Evolutionary conservation across 495 filamentous ascomycete genomes (phyloP).

Genomic region (Penicillium bialowiezense): DNA sequence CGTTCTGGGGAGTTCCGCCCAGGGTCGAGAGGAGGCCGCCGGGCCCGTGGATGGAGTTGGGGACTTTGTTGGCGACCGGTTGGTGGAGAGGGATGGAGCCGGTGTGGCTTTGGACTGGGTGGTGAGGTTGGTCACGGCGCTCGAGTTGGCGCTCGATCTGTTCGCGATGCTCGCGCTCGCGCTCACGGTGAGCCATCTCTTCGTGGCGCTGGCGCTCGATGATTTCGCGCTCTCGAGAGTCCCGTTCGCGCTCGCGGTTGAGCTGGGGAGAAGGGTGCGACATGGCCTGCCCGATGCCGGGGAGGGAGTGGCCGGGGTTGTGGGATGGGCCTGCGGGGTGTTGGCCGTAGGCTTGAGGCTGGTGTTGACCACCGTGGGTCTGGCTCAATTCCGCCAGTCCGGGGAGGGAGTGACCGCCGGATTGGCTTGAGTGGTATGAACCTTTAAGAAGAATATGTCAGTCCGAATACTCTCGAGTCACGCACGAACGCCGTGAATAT

Average conservation of each 20-base stretch:
- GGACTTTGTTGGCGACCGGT: slow-evolving; percentile 77
- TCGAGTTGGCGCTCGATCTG: slow-evolving; percentile 53
- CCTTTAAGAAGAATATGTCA: slow-evolving; percentile 31
- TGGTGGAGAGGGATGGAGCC: slow-evolving; percentile 86
- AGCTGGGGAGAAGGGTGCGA: slow-evolving; percentile 52
- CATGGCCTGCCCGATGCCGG: slow-evolving; percentile 51
- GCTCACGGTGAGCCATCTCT: slow-evolving; percentile 61
- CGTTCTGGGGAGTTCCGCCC: slow-evolving; percentile 52
- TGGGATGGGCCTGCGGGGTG: slow-evolving; percentile 42
- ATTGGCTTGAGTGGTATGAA: slow-evolving; percentile 45
- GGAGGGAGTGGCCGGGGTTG: slow-evolving; percentile 47
- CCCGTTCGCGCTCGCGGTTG: slow-evolving; percentile 52
- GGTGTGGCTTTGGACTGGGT: slow-evolving; percentile 78
- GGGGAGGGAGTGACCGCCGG: slow-evolving; percentile 50
- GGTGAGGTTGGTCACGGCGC: slow-evolving; percentile 51
- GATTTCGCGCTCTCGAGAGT: slow-evolving; percentile 48
- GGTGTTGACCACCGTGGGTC: slow-evolving; percentile 46
- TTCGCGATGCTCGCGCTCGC: slow-evolving; percentile 43
- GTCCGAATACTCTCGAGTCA: slow-evolving; percentile 3
- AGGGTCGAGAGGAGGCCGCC: slow-evolving; percentile 80
- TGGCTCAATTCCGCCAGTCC: slow-evolving; percentile 52
- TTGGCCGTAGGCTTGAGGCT: slow-evolving; percentile 46
- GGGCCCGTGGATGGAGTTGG: slow-evolving; percentile 80
- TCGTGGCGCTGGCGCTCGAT: slow-evolving; percentile 53
- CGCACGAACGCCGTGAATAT: not conserved